phyloP scores from a whole-genome alignment of 2,329 filamentous ascomycete species.

The Beauveria sp. region DNA sequence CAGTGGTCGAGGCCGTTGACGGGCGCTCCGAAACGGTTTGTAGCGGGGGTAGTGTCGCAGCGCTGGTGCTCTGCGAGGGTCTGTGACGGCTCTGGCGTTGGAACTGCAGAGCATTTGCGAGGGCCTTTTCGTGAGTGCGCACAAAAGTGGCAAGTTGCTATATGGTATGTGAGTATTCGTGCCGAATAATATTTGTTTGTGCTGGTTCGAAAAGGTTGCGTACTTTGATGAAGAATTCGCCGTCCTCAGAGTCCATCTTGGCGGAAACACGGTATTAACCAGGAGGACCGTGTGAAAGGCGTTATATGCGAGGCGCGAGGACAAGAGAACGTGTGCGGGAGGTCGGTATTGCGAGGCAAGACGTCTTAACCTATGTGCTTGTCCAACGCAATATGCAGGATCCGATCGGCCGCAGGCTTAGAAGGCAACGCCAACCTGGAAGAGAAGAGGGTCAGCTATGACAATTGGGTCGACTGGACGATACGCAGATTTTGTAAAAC shows the following conservation, averaged over 20 bases:
- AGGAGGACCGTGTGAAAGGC: neutral
- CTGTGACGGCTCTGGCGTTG: slow-evolving; percentile 64
- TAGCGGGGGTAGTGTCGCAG: slow-evolving; percentile 46
- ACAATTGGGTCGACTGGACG: neutral
- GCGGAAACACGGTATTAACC: slow-evolving; percentile 31
- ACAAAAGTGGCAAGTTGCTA: slow-evolving; percentile 95
- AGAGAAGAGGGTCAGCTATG: neutral
- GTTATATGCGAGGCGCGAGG: neutral
- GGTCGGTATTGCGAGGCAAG: neutral
- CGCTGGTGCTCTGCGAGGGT: slow-evolving; percentile 56
- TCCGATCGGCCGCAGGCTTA: slow-evolving; percentile 9
- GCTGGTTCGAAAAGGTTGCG: slow-evolving; percentile 14
- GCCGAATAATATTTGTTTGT: neutral
- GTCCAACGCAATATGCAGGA: neutral
- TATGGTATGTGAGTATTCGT: slow-evolving; percentile 23
- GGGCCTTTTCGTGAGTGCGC: slow-evolving; percentile 91
- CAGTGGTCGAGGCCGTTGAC: slow-evolving; percentile 61
- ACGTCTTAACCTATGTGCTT: neutral
- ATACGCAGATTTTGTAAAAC: neutral
- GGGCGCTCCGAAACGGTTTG: slow-evolving; percentile 54
- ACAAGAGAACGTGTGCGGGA: neutral
- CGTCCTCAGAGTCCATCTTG: slow-evolving; percentile 83
- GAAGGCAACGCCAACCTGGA: slow-evolving; percentile 9
- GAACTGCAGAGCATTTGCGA: slow-evolving; percentile 90
- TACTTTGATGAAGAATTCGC: slow-evolving; percentile 83